Base-by-base conservation (phyloP, 768 basidiomycete species). In the Lactifluus pinguis region DNA sequence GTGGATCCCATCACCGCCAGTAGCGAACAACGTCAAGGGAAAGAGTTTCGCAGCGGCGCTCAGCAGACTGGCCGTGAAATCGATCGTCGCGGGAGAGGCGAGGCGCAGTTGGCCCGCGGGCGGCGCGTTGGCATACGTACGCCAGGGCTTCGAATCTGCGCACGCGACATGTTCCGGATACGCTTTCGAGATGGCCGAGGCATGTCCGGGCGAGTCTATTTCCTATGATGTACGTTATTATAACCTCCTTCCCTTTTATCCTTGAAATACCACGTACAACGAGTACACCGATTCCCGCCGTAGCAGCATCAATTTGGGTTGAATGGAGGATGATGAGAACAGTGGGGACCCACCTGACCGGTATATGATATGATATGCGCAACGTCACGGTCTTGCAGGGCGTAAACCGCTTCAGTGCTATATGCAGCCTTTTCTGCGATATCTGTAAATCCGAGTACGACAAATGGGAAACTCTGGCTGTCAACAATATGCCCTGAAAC, bases 121-220 rank as follows among this genome's bases (percentile, higher is more conserved):
- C 1, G 92, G 91, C 63, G 92, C 86, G 64, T 74, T 78, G 6
- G 87, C 87, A 58, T 81, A 89, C 5, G 70, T 73, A 0, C 73
- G 17, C 85, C 87, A 87, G 0, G 85, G 86, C 2, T 76, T 71
- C 2, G 75, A 77, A 15, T 78, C 70, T 15, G 74, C 69, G 66
- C 92, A 92, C 1, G 89, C 90, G 42, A 93, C 71, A 59, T 83
- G 80, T 34, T 92, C 86, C 0, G 92, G 91, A 68, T 89, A 80
- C 0, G 86, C 77, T 8, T 74, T 65, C 2, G 77, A 78, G 42
- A 94, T 85, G 34, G 77, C 72, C 0, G 85, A 76, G 2, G 89
- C 89, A 71, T 93, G 92, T 0, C 91, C 92, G 0, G 92, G 92
- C 2, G 81, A 87, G 69, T 92, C 92, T 54, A 93, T 80, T 75